Percentiles rank a stretch among this genome's conserved stretches.
phyloP scores from a whole-genome alignment of 2,329 filamentous ascomycete genomes.

The Trichoderma atrobrunneum region DNA sequence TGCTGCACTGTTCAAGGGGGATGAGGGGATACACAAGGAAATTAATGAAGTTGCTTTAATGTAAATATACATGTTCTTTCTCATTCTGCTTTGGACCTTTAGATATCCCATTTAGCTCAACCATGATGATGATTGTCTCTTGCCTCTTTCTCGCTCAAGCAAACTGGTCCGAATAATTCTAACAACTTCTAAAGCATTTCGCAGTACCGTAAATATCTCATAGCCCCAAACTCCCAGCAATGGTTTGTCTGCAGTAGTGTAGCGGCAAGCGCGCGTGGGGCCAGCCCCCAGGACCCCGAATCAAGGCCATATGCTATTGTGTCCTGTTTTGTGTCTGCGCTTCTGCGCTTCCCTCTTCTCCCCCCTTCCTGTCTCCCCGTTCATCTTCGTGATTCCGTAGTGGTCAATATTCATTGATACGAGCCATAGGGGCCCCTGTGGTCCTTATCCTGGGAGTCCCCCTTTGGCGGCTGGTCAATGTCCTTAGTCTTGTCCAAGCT shows the following conservation, averaged over 20 bases:
- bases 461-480: neutral
- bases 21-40: neutral
- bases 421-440: neutral
- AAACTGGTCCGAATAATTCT: neutral
- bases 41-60: conserved; percentile 19
- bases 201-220: neutral
- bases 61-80: conserved; percentile 19
- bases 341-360: neutral
- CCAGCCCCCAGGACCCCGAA: neutral
- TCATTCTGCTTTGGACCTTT: conserved; percentile 18
- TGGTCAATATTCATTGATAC: neutral
- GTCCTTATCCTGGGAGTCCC: neutral
- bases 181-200: neutral
- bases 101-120: conserved; percentile 17
- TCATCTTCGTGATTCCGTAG: neutral
- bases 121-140: conserved; percentile 16
- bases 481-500: conserved; percentile 16
- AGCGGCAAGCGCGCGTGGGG: conserved; percentile 2
- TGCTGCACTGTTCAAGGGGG: neutral
- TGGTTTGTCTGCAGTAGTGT: neutral
- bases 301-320: neutral
- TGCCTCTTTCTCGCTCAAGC: neutral
- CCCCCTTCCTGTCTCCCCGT: neutral
- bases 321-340: neutral
- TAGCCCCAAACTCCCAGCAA: neutral